Conservation (phyloP, 2,329 filamentous ascomycete genomes). For the Berkeleyomyces basicola region DNA sequence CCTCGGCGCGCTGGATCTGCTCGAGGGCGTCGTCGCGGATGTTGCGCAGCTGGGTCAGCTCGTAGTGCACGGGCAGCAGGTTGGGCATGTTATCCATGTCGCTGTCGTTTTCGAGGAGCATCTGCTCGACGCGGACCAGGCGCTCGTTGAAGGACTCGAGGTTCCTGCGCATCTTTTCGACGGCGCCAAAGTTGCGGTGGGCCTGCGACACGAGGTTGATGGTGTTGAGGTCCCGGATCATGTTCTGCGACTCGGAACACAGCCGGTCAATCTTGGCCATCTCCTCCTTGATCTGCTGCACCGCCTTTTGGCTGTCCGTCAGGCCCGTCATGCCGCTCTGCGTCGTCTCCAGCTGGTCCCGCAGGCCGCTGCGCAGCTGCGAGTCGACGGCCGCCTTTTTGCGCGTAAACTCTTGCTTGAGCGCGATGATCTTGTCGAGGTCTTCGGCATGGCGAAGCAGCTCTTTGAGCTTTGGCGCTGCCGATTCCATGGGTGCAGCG, state of each 20-base stretch:
- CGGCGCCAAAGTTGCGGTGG: constrained; percentile 88
- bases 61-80: constrained; percentile 75
- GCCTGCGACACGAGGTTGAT: constrained; percentile 87
- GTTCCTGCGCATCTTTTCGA: constrained; percentile 82
- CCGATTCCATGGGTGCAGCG: constrained; percentile 40
- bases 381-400: constrained; percentile 87
- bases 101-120: constrained; percentile 69
- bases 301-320: constrained; percentile 75
- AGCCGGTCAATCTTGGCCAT: constrained; percentile 97
- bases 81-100: constrained; percentile 87
- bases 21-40: constrained; percentile 94
- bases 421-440: constrained; percentile 79
- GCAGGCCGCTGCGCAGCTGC: constrained; percentile 72
- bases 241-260: constrained; percentile 91
- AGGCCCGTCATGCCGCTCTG: constrained; percentile 85
- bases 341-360: constrained; percentile 86
- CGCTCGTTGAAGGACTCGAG: constrained; percentile 75
- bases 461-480: constrained; percentile 70
- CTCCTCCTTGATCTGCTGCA: constrained; percentile 89
- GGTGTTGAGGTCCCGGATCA: constrained; percentile 90
- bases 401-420: constrained; percentile 84
- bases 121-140: constrained; percentile 55
- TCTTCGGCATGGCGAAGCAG: constrained; percentile 91
- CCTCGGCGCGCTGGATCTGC: constrained; percentile 68
- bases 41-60: constrained; percentile 78